A percentile compares a stretch with the other conserved stretches of the same genome.
Conservation (phyloP, 371 early-diverging fungal species). For the Lichtheimia hyalospora region DNA sequence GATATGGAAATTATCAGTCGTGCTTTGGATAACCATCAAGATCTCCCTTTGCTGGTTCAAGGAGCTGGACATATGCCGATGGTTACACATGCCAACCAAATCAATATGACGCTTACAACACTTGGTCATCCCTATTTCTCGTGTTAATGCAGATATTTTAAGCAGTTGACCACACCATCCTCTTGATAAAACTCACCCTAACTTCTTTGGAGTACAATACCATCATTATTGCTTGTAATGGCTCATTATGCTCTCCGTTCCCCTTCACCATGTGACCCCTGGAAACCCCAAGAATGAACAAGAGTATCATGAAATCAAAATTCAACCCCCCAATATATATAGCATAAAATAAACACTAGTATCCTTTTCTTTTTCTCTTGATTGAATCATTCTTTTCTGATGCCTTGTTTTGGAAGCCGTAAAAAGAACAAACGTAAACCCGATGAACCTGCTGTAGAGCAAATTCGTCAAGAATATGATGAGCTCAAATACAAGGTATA, state of each 20-base stretch:
- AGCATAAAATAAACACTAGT: background rate
- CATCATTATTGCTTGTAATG: too few relatives aligned
- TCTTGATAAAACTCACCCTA: background rate
- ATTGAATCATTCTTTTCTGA: background rate
- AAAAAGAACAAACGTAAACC: constrained; percentile 18
- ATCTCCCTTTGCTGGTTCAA: constrained; percentile 56
- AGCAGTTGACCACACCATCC: background rate
- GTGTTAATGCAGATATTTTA: background rate
- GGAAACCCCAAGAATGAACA: too few relatives aligned
- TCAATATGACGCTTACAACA: constrained; percentile 3
- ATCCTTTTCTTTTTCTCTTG: background rate
- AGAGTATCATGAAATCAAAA: background rate
- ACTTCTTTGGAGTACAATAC: too few relatives aligned
- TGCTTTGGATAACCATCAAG: constrained; percentile 23
- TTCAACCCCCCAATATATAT: background rate
- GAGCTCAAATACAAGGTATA: constrained; percentile 42
- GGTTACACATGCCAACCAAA: constrained; percentile 52
- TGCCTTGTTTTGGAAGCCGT: constrained; percentile 28
- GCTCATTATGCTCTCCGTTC: too few relatives aligned
- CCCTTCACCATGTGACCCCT: too few relatives aligned
- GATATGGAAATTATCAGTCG: constrained; percentile 45
- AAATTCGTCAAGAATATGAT: constrained; percentile 42
- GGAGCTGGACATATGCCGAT: constrained; percentile 67
- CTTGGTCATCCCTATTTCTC: background rate
- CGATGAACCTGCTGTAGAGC: constrained; percentile 13